phyloP scores from a whole-genome alignment of 2,329 filamentous ascomycete species.

The Aspergillus pseudoterreus region DNA sequence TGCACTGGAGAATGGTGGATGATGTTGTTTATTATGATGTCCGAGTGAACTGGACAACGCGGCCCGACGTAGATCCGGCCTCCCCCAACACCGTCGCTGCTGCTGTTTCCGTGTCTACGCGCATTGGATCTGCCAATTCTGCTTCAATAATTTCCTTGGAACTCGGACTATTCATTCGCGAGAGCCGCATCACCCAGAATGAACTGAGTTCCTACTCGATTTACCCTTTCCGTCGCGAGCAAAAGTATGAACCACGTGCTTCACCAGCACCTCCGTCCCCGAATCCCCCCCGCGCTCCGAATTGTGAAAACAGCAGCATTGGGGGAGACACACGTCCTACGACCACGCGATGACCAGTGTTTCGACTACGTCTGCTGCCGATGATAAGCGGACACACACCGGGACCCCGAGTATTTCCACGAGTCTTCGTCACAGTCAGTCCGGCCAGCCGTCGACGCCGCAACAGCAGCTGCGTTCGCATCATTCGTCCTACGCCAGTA shows the following conservation, averaged over 20 bases:
- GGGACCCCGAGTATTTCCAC: slow-evolving; percentile 13
- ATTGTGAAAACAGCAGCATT: background rate
- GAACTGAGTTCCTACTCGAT: slow-evolving; percentile 2
- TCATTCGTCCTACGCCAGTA: slow-evolving; percentile 51
- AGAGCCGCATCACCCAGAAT: background rate
- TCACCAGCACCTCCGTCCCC: slow-evolving; percentile 5
- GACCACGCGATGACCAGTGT: slow-evolving; percentile 18
- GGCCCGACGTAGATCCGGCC: slow-evolving; percentile 36
- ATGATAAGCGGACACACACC: slow-evolving; percentile 19
- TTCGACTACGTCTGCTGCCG: slow-evolving; percentile 18
- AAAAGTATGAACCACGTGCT: slow-evolving; percentile 9
- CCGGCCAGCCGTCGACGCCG: slow-evolving; percentile 50
- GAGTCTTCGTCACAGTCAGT: slow-evolving; percentile 28
- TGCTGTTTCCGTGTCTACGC: slow-evolving; percentile 2
- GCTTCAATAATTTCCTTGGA: background rate
- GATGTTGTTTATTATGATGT: slow-evolving; percentile 20
- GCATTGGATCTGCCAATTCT: slow-evolving; percentile 1
- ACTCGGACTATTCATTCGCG: background rate
- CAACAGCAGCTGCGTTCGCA: slow-evolving; percentile 44
- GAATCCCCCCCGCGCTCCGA: slow-evolving; percentile 11
- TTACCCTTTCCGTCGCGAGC: background rate
- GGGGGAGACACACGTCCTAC: background rate
- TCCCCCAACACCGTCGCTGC: background rate
- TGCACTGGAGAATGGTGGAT: background rate
- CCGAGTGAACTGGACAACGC: slow-evolving; percentile 21